Evolutionary conservation across 2,329 filamentous ascomycete species (phyloP).

Genomic region (Ceratocystis huliohia): DNA sequence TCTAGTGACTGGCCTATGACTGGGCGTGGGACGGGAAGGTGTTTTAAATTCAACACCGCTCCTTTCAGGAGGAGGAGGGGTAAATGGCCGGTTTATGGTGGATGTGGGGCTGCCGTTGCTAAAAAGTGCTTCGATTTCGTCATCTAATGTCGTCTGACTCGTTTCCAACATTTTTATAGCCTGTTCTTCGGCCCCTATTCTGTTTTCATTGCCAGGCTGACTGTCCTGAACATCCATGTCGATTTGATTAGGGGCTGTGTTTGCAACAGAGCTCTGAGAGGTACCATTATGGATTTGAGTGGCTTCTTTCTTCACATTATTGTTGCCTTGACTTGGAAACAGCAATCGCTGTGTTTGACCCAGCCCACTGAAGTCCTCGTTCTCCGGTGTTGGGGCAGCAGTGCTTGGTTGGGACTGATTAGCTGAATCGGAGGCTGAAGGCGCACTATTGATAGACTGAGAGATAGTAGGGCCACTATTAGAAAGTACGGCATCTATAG

Average conservation of each 20-base stretch:
- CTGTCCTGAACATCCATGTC: neutral
- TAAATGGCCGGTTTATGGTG: conserved; percentile 33
- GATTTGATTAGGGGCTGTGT: neutral
- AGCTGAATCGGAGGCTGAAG: conserved; percentile 21
- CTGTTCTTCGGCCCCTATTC: neutral
- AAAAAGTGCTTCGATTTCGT: conserved; percentile 49
- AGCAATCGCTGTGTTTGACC: conserved; percentile 55
- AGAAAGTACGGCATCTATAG: neutral
- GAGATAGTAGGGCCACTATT: neutral
- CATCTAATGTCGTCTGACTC: conserved; percentile 27
- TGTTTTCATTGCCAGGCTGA: neutral
- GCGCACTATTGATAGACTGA: conserved; percentile 12
- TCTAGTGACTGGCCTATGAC: conserved; percentile 47
- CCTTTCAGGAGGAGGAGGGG: conserved; percentile 34
- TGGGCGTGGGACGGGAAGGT: conserved; percentile 49
- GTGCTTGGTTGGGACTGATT: conserved; percentile 6
- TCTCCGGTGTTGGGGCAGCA: conserved; percentile 14
- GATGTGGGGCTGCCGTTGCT: conserved; percentile 45
- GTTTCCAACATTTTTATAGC: neutral
- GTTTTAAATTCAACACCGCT: conserved; percentile 44
- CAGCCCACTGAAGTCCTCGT: conserved; percentile 26
- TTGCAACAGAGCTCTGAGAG: neutral
- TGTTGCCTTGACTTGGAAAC: conserved; percentile 44
- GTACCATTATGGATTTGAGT: neutral
- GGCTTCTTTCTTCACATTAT: neutral